These are phyloP conservation scores for Scutellaria baicalensis DNA, from an alignment of 257 asterid genomes.

Conservation along the genomic window DNA sequence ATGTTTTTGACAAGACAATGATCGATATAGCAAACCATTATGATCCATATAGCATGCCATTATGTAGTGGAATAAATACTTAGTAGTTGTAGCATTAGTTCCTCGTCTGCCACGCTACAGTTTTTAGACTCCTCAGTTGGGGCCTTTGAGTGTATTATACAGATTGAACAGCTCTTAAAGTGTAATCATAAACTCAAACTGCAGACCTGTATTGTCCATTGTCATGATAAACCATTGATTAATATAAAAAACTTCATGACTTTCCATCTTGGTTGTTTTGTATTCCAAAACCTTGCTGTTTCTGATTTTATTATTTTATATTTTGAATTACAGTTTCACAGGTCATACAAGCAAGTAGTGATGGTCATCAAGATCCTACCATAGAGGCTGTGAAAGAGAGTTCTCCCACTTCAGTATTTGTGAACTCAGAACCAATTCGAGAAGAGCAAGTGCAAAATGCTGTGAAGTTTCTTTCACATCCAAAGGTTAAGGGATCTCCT, in stretches of 20 bases:
- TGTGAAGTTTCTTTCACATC: conserved; percentile 94
- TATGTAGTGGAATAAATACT: no score
- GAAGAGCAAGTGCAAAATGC: conserved; percentile 97
- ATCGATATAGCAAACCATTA: no score
- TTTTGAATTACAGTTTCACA: conserved; percentile 35
- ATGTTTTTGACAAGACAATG: no score
- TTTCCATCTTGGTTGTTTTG: not conserved
- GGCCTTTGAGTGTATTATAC: not conserved
- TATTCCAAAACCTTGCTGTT: not conserved
- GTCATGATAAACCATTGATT: not conserved
- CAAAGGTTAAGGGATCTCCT: conserved; percentile 94
- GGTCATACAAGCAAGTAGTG: conserved; percentile 25
- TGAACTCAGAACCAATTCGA: conserved; percentile 89
- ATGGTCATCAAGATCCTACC: conserved; percentile 29
- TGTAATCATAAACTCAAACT: not conserved
- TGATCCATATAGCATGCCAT: no score
- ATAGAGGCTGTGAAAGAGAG: conserved; percentile 45
- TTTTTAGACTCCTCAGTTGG: not conserved
- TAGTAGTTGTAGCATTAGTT: not conserved
- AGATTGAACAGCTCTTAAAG: not conserved
- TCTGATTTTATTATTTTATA: not conserved
- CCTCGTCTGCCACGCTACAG: not conserved
- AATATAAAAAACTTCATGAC: not conserved
- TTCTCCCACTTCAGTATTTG: conserved; percentile 74
- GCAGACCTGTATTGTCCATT: not conserved